These are phyloP conservation scores for Trametes sanguinea DNA, from an alignment of 768 basidiomycete genomes.

Conservation along the genomic window DNA sequence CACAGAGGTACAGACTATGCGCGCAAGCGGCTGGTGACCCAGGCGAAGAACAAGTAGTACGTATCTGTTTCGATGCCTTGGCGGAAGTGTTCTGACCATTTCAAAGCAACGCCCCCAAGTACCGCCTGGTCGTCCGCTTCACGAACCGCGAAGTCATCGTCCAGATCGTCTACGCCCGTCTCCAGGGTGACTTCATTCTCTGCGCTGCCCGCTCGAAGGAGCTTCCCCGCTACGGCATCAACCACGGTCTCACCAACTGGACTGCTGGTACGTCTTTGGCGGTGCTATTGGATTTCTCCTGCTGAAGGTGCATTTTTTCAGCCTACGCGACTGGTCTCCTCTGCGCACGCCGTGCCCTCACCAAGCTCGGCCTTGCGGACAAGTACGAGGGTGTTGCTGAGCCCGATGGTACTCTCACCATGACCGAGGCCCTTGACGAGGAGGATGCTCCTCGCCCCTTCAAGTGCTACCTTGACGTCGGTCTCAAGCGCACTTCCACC, in stretches of 20 bases:
- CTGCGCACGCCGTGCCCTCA: conserved; percentile 89
- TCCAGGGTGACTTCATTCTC: conserved; percentile 96
- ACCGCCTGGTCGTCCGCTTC: conserved; percentile 98
- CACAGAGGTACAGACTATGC: conserved; percentile 73
- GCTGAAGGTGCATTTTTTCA: conserved; percentile 28
- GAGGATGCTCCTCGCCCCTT: conserved; percentile 98
- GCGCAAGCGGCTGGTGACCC: conserved; percentile 92
- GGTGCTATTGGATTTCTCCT: background rate
- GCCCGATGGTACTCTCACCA: conserved; percentile 80
- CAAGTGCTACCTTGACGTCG: conserved; percentile 98
- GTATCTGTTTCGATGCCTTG: conserved; percentile 28
- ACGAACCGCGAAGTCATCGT: conserved; percentile 96
- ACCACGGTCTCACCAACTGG: conserved; percentile 99
- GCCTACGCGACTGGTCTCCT: conserved; percentile 98
- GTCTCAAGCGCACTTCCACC: conserved; percentile 96
- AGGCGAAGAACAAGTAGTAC: conserved; percentile 99
- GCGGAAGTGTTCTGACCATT: background rate
- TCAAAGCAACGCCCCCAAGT: conserved; percentile 89
- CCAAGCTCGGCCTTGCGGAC: conserved; percentile 94
- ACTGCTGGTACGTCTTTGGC: conserved; percentile 66
- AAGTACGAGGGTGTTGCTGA: conserved; percentile 95
- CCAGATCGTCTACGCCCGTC: conserved; percentile 94
- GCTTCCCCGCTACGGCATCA: conserved; percentile 94
- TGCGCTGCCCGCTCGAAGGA: conserved; percentile 87
- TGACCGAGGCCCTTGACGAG: conserved; percentile 86